Percentiles rank a stretch among this genome's conserved stretches.
Evolutionary conservation across 2,329 filamentous ascomycete species (phyloP).

Genomic region (Salinomyces thailandicus): DNA sequence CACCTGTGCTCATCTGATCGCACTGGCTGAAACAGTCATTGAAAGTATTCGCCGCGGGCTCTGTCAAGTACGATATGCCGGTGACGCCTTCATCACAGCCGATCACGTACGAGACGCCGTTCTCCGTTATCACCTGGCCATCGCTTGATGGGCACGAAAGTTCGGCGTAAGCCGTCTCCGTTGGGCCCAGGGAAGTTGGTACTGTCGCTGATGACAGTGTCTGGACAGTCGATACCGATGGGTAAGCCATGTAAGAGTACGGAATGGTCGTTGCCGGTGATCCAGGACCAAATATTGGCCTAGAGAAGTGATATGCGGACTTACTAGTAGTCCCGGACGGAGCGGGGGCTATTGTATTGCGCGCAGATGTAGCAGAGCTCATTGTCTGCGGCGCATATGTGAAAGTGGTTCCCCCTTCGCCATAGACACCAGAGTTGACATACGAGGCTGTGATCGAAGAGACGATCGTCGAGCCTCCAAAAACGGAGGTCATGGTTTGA

Average conservation of each 20-base stretch:
- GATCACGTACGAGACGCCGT: constrained; percentile 13
- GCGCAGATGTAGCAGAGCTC: neutral
- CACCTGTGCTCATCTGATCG: constrained; percentile 7
- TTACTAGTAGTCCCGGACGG: too few relatives aligned
- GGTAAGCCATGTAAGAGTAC: neutral
- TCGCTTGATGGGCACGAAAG: constrained; percentile 11
- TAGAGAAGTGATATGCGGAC: neutral
- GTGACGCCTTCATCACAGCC: constrained; percentile 13
- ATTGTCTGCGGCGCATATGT: neutral
- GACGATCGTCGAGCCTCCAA: too few relatives aligned
- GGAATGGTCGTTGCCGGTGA: too few relatives aligned
- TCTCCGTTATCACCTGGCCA: constrained; percentile 12
- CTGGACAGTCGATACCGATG: neutral
- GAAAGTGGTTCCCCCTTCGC: neutral
- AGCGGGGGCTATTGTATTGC: too few relatives aligned
- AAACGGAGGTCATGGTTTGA: too few relatives aligned
- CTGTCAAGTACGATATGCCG: neutral
- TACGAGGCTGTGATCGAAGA: neutral
- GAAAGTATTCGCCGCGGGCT: neutral
- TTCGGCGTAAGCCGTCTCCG: constrained; percentile 10
- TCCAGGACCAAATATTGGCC: neutral
- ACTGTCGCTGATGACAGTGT: constrained; percentile 8
- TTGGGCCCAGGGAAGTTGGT: constrained; percentile 11
- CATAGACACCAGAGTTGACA: neutral
- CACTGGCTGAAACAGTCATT: neutral